Conservation (phyloP, 148 eudicot species). For the Camellia lanceoleosa region DNA sequence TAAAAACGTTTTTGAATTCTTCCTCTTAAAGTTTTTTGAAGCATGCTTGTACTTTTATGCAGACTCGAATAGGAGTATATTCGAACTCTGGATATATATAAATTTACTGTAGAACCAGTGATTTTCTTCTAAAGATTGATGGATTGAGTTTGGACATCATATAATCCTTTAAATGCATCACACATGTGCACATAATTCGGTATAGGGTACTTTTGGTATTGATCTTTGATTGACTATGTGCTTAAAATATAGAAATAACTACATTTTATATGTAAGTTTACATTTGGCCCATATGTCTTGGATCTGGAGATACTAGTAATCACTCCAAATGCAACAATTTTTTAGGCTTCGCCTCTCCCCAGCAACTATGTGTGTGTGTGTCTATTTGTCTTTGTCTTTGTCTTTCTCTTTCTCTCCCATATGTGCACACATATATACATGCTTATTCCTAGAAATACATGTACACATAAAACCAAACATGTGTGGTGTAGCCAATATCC, state of each 20-base stretch:
- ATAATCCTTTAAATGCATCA: no score
- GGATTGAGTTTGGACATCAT: neutral
- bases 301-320: no score
- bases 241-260: no score
- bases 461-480: neutral
- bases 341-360: neutral
- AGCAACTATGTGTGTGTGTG: neutral
- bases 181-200: no score
- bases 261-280: no score
- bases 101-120: neutral
- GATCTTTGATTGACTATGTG: no score
- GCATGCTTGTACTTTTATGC: neutral
- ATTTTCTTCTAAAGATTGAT: neutral
- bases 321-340: no score
- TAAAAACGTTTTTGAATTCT: slow-evolving; percentile 6
- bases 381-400: neutral
- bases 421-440: neutral
- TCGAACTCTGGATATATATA: neutral
- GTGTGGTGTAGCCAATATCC: neutral
- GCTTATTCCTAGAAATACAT: neutral
- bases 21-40: neutral
- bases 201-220: no score
- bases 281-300: no score
- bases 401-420: neutral
- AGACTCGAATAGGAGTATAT: neutral